Conservation (phyloP, 495 filamentous ascomycete species). For the Daldinia loculata region DNA sequence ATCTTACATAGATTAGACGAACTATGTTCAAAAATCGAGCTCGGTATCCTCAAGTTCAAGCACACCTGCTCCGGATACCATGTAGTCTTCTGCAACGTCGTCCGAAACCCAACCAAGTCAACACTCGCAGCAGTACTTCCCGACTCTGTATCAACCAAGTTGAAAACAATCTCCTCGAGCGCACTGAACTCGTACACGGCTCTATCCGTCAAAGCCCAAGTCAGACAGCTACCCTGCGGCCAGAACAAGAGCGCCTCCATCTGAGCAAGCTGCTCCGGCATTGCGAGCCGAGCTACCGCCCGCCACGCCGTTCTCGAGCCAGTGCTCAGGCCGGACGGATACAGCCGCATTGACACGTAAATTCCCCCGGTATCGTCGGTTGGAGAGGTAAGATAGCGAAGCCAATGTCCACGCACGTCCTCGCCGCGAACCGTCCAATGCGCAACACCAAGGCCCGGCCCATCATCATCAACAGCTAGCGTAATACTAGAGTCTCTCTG, state of each 20-base stretch:
- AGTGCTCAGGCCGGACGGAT: slow-evolving; percentile 20
- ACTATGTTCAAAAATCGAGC: no score
- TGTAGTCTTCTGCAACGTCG: slow-evolving; percentile 6
- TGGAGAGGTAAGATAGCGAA: slow-evolving; percentile 3
- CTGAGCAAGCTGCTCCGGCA: slow-evolving; percentile 33
- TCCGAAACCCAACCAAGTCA: slow-evolving; percentile 17
- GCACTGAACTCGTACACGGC: slow-evolving; percentile 20
- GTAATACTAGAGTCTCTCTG: slow-evolving; percentile 52
- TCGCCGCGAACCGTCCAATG: slow-evolving; percentile 20
- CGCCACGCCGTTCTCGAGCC: slow-evolving; percentile 25
- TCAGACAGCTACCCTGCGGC: slow-evolving; percentile 54
- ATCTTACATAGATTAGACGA: neutral
- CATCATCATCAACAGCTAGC: slow-evolving; percentile 38
- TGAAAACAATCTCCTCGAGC: slow-evolving; percentile 27
- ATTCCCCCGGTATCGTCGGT: neutral
- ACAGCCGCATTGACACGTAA: slow-evolving; percentile 18
- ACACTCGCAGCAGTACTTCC: slow-evolving; percentile 13
- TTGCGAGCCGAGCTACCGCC: slow-evolving; percentile 12
- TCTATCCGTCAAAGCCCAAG: slow-evolving; percentile 29
- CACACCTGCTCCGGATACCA: neutral
- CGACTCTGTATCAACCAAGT: neutral
- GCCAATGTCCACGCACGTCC: slow-evolving; percentile 16
- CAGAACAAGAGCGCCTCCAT: slow-evolving; percentile 52
- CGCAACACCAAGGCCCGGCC: slow-evolving; percentile 16
- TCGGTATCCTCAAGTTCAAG: neutral